These are phyloP conservation scores for Backusella macrospora DNA, from an alignment of 192 early-diverging fungal species.

Conservation along the genomic window DNA sequence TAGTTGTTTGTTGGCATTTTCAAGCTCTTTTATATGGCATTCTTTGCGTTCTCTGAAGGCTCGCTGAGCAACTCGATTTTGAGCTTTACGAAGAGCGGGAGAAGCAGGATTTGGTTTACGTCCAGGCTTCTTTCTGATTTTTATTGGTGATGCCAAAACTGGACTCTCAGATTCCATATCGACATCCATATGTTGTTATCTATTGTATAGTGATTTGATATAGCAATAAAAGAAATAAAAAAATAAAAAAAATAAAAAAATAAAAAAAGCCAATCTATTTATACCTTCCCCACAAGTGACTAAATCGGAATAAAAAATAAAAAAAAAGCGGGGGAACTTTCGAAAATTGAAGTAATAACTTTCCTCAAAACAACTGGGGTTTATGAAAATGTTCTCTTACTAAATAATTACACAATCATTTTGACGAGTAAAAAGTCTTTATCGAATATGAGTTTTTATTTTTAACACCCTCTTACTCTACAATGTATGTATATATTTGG, in stretches of 20 bases:
- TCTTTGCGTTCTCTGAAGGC: slow-evolving; percentile 90
- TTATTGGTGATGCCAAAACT: background rate
- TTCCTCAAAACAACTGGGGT: background rate
- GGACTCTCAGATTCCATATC: background rate
- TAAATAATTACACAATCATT: background rate
- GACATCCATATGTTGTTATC: background rate
- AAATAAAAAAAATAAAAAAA: background rate
- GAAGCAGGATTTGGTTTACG: slow-evolving; percentile 64
- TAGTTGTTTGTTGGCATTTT: slow-evolving; percentile 69
- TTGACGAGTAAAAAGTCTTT: background rate
- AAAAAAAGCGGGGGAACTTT: background rate
- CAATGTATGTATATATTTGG: no score
- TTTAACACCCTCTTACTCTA: no score
- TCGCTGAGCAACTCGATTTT: slow-evolving; percentile 90
- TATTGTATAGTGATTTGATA: background rate
- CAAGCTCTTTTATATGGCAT: slow-evolving; percentile 72
- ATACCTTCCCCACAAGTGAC: background rate
- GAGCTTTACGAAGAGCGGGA: slow-evolving; percentile 63
- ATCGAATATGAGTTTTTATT: no score
- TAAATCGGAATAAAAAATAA: background rate
- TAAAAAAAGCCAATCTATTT: background rate
- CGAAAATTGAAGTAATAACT: background rate
- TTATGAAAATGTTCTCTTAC: background rate
- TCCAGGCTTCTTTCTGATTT: slow-evolving; percentile 54
- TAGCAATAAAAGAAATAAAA: background rate